These are phyloP conservation scores for Teratosphaeria gauchensis DNA, from an alignment of 2,329 filamentous ascomycete species.

Conservation along the genomic window DNA sequence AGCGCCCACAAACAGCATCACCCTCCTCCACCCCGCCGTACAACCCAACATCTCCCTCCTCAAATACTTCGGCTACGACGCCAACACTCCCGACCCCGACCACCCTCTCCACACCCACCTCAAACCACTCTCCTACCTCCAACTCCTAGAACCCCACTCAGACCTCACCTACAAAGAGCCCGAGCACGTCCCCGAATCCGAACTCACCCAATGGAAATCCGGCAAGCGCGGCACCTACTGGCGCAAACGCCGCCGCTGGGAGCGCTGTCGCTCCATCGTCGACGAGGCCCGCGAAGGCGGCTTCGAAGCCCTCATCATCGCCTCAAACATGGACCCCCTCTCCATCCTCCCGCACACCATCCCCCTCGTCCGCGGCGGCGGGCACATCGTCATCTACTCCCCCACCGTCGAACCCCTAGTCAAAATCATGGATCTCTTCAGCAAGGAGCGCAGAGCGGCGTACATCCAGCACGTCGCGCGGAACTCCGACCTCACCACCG, in stretches of 20 bases:
- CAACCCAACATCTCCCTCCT: constrained; percentile 83
- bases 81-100: constrained; percentile 48
- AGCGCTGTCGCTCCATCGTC: constrained; percentile 60
- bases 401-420: constrained; percentile 71
- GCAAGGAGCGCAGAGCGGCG: constrained; percentile 65
- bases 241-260: constrained; percentile 80
- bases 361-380: constrained; percentile 73
- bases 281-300: constrained; percentile 63
- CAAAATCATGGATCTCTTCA: constrained; percentile 73
- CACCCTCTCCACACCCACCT: constrained; percentile 79
- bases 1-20: constrained; percentile 64
- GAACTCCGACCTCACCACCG: constrained; percentile 6
- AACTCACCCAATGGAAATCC: constrained; percentile 63
- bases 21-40: constrained; percentile 68
- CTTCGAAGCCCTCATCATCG: constrained; percentile 75
- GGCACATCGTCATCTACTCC: constrained; percentile 76
- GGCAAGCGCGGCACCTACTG: constrained; percentile 77
- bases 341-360: constrained; percentile 66
- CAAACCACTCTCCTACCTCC: constrained; percentile 81
- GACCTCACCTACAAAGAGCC: constrained; percentile 70
- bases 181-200: constrained; percentile 46
- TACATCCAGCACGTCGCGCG: constrained; percentile 46
- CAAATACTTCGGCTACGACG: constrained; percentile 83
- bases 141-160: constrained; percentile 66
- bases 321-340: constrained; percentile 70